Evolutionary conservation across 331 rosid species (phyloP).

Genomic region (Ulmus americana): DNA sequence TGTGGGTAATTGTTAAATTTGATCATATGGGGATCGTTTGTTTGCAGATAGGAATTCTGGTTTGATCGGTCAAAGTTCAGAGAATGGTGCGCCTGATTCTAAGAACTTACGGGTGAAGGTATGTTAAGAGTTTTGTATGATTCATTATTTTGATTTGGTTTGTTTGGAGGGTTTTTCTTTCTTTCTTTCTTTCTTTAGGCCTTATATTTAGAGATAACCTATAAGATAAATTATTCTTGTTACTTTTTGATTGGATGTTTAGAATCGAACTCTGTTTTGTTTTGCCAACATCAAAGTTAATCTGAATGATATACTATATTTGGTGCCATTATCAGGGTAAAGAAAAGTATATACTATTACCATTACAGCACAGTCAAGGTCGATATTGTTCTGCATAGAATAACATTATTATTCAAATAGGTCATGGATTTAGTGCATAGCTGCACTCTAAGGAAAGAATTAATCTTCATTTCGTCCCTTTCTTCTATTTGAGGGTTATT

Average conservation of each 20-base stretch:
- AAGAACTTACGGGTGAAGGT: slow-evolving; percentile 93
- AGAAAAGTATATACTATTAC: too few species aligned
- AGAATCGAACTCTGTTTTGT: background rate
- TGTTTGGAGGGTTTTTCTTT: background rate
- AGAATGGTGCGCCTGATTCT: slow-evolving; percentile 66
- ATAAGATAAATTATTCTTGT: background rate
- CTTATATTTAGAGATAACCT: background rate
- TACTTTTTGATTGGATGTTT: background rate
- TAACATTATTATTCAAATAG: too few species aligned
- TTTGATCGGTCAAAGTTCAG: slow-evolving; percentile 51
- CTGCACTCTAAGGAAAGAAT: too few species aligned
- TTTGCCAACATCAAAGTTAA: background rate
- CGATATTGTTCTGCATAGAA: background rate
- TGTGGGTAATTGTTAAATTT: slow-evolving; percentile 18
- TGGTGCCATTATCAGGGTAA: too few species aligned
- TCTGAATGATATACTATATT: too few species aligned
- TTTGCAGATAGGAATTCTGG: slow-evolving; percentile 62
- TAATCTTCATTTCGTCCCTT: too few species aligned
- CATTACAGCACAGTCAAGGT: background rate
- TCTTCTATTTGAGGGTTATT: background rate
- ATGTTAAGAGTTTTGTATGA: slow-evolving; percentile 13
- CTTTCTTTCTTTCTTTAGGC: too few species aligned
- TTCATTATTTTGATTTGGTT: background rate
- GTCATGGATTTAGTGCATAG: too few species aligned
- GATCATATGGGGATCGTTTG: slow-evolving; percentile 23